A percentile compares a stretch with the other conserved stretches of the same genome.
Evolutionary conservation across 2,329 filamentous ascomycete genomes (phyloP).

Genomic region (Clarireedia hainanense): DNA sequence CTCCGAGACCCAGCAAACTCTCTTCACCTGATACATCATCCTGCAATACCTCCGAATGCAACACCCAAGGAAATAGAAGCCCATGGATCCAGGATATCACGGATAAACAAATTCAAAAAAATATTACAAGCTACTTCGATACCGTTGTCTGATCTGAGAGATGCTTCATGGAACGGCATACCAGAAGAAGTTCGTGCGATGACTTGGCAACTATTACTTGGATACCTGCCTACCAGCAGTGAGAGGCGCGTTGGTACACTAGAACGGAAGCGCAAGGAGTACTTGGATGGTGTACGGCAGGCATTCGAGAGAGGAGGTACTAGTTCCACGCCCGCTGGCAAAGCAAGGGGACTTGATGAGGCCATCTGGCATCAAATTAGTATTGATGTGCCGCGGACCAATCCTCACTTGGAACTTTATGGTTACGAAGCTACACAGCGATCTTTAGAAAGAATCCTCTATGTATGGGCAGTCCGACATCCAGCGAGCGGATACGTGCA

Average conservation of each 20-base stretch:
- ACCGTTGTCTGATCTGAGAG: constrained; percentile 71
- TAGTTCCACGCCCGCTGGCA: constrained; percentile 35
- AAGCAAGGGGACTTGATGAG: constrained; percentile 72
- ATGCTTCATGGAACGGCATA: constrained; percentile 87
- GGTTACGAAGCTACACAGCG: constrained; percentile 92
- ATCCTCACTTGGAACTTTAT: constrained; percentile 91
- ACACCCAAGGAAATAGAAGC: constrained; percentile 77
- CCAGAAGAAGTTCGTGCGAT: constrained; percentile 94
- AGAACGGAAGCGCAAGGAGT: constrained; percentile 93
- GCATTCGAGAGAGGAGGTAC: constrained; percentile 59
- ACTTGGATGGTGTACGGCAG: constrained; percentile 80
- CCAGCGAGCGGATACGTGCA: constrained; percentile 97
- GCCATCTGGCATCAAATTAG: constrained; percentile 99
- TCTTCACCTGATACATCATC: constrained; percentile 86
- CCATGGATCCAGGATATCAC: constrained; percentile 77
- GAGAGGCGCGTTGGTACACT: constrained; percentile 84
- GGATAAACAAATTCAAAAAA: constrained; percentile 98
- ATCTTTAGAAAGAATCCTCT: constrained; percentile 88
- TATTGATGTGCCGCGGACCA: constrained; percentile 93
- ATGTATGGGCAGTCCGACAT: constrained; percentile 96
- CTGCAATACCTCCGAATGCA: constrained; percentile 63
- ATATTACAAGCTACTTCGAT: constrained; percentile 90
- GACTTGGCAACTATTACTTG: constrained; percentile 96
- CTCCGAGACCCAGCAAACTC: constrained; percentile 85
- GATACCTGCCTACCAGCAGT: constrained; percentile 93